These are phyloP conservation scores for Salix exigua DNA, from an alignment of 345 rosid genomes.

Conservation along the genomic window DNA sequence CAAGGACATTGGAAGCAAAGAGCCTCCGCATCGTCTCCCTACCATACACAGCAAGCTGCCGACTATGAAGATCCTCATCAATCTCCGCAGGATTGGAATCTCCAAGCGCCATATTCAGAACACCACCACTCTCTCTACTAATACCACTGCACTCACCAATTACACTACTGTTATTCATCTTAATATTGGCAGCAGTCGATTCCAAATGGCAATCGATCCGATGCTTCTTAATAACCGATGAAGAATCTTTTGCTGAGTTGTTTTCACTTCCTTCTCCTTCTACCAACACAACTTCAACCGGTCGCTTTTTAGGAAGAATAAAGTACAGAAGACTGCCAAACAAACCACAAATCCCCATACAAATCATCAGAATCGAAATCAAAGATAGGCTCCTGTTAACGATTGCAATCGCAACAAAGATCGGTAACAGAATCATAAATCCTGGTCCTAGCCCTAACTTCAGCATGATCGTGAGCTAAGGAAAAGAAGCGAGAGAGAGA, in stretches of 20 bases:
- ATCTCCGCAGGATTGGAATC: slow-evolving; percentile 65
- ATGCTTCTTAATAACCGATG: slow-evolving; percentile 46
- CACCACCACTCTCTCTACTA: slow-evolving; percentile 8
- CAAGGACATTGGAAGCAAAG: slow-evolving; percentile 79
- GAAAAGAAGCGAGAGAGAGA: neutral
- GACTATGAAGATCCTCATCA: slow-evolving; percentile 96
- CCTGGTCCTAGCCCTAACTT: neutral
- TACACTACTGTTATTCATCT: slow-evolving; percentile 4
- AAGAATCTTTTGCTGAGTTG: slow-evolving; percentile 23
- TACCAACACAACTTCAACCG: slow-evolving; percentile 43
- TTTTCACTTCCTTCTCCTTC: slow-evolving; percentile 36
- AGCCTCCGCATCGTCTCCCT: slow-evolving; percentile 97
- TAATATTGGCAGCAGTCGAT: slow-evolving; percentile 5
- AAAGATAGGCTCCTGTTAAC: neutral
- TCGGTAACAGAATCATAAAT: neutral
- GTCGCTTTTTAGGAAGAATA: slow-evolving; percentile 96
- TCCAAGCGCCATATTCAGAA: slow-evolving; percentile 65
- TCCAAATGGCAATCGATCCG: slow-evolving; percentile 35
- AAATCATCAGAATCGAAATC: neutral
- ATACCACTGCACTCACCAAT: neutral
- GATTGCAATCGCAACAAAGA: neutral
- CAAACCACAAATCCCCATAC: slow-evolving; percentile 39
- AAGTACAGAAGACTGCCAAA: slow-evolving; percentile 62
- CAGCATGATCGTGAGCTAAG: neutral
- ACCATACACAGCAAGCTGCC: slow-evolving; percentile 99